phyloP scores from a whole-genome alignment of 257 asterid species.

The Jaltomata sinuosa region DNA sequence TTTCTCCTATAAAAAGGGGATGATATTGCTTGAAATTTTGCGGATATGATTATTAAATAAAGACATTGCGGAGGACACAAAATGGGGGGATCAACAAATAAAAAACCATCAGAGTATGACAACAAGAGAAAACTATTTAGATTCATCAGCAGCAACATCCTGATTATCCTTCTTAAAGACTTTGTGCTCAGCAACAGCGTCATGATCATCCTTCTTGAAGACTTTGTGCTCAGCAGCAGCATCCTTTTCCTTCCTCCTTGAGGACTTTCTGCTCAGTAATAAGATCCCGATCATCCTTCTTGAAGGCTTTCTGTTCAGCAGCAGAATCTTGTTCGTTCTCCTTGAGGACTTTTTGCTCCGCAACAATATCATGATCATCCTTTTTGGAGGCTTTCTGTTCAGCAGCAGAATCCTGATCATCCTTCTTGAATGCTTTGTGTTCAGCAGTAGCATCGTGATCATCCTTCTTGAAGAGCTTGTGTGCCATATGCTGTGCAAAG shows the following conservation, averaged over 20 bases:
- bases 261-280: not conserved
- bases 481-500: conserved; percentile 61
- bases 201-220: not conserved
- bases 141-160: not conserved
- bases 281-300: not conserved
- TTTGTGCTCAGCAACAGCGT: not conserved
- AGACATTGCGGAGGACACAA: not conserved
- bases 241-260: not conserved
- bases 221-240: not conserved
- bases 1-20: not conserved
- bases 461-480: conserved; percentile 54
- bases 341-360: conserved; percentile 44
- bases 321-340: not conserved
- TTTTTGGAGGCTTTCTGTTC: conserved; percentile 54
- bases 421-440: conserved; percentile 52
- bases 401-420: conserved; percentile 10
- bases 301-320: not conserved
- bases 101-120: not conserved
- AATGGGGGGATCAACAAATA: not conserved
- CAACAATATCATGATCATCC: conserved; percentile 15
- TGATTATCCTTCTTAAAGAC: no score
- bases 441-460: conserved; percentile 12
- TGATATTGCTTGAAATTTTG: not conserved
- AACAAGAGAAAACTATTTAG: not conserved
- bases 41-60: not conserved